Percentiles rank a stretch among this genome's conserved stretches.
These are phyloP conservation scores for Skeletonema costatum DNA, from an alignment of 108 stramenopile species.

Conservation along the genomic window DNA sequence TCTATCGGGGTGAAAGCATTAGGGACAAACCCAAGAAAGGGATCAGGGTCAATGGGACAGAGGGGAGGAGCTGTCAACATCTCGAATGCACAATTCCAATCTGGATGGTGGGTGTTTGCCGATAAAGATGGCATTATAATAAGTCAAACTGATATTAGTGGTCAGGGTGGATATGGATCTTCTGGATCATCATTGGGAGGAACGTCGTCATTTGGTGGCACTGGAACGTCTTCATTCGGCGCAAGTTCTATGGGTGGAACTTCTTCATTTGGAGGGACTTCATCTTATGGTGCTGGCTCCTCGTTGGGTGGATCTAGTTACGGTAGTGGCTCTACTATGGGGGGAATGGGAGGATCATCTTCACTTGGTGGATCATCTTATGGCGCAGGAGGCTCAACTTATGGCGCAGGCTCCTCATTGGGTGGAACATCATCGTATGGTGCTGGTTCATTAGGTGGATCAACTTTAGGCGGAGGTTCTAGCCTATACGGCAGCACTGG, in stretches of 20 bases:
- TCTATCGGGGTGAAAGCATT: conserved; percentile 71
- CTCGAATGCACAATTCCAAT: conserved; percentile 16
- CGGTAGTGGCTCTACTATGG: conserved; percentile 1
- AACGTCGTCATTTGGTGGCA: background rate
- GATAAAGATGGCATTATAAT: conserved; percentile 42
- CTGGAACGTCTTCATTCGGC: background rate
- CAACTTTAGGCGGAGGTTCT: background rate
- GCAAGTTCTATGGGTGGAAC: background rate
- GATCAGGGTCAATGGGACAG: conserved; percentile 22
- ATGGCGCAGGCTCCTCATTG: conserved; percentile 12
- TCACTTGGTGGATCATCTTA: background rate
- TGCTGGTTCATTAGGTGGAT: background rate
- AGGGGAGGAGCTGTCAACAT: conserved; percentile 22
- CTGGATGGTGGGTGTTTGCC: conserved; percentile 42
- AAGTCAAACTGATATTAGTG: conserved; percentile 37
- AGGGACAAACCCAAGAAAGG: conserved; percentile 60
- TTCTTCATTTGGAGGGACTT: background rate
- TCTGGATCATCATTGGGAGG: conserved; percentile 18
- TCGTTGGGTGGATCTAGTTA: conserved; percentile 1
- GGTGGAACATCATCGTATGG: background rate
- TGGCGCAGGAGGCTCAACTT: background rate
- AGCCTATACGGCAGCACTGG: background rate
- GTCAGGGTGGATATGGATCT: conserved; percentile 9
- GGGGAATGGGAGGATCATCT: conserved; percentile 15
- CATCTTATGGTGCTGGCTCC: background rate